Percentiles rank a stretch among this genome's conserved stretches.
Conservation (phyloP, 78 protist species). For the Parvularia atlantis region DNA sequence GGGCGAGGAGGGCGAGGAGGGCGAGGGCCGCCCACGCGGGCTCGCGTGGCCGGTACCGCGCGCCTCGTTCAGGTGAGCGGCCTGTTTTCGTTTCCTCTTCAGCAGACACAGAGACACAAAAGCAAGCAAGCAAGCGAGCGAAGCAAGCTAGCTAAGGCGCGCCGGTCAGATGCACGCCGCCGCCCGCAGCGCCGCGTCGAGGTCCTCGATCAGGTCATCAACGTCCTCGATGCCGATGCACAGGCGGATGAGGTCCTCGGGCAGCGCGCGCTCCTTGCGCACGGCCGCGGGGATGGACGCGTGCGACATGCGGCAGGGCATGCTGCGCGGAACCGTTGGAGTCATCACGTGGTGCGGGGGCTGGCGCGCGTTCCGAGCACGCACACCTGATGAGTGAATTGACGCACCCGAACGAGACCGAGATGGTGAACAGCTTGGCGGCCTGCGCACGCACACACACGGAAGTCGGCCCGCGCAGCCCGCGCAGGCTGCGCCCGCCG, state of each 20-base stretch:
- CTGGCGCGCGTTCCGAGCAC: background rate
- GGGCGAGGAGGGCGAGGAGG: no score
- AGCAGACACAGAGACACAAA: no score
- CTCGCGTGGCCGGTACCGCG: no score
- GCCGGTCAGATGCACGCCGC: no score
- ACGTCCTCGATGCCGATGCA: slow-evolving; percentile 51
- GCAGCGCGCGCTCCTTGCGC: slow-evolving; percentile 15
- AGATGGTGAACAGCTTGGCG: slow-evolving; percentile 27
- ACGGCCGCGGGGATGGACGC: slow-evolving; percentile 55
- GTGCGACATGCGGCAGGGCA: slow-evolving; percentile 51
- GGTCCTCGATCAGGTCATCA: slow-evolving; percentile 44
- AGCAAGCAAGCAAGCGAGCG: no score
- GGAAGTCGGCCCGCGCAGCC: no score
- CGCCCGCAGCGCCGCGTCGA: slow-evolving; percentile 14
- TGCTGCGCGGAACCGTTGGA: background rate
- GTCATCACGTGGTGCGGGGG: background rate
- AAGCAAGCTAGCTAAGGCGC: no score
- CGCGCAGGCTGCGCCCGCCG: no score
- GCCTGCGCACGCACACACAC: no score
- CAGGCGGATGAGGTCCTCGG: slow-evolving; percentile 48
- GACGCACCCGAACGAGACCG: slow-evolving; percentile 37
- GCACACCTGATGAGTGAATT: slow-evolving; percentile 26
- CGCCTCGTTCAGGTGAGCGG: no score
- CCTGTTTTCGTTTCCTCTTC: no score
- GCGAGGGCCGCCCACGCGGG: no score